Base-by-base conservation (phyloP, 805 yeast genomes). In the Starmerella cellae region DNA sequence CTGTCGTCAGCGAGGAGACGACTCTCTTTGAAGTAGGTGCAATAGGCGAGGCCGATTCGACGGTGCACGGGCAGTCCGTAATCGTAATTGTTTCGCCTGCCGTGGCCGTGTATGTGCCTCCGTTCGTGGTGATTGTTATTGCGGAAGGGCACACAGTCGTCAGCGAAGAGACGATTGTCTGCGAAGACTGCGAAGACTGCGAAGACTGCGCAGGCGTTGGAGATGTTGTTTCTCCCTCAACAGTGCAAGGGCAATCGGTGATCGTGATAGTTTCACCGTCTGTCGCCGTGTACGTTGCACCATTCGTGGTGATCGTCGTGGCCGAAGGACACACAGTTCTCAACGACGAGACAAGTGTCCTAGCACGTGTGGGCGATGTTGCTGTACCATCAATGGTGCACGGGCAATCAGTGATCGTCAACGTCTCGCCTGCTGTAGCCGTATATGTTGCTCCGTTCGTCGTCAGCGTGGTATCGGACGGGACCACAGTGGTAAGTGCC, bases 221-320 rank as follows among this genome's bases (percentile, higher is more conserved):
- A n/a, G n/a, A n/a, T n/a, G n/a, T n/a, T n/a, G n/a, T n/a, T n/a
- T n/a, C n/a, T n/a, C n/a, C n/a, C n/a, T n/a, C n/a, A n/a, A n/a
- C n/a, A n/a, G 53, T 43, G 43, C 52, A 46, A 5, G 55, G 53
- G 39, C 51, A 41, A 38, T 40, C 41, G 14, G 85, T 78, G 71
- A 79, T 71, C 61, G 84, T 79, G 57, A 79, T 61, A 51, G 87
- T 79, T 58, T 84, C 77, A 41, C 84, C 74, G 50, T 62, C 74
- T 44, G 82, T 73, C 56, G 75, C 82, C 49, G 81, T 74, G 72
- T 72, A 69, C 56, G 84, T 77, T 60, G 59, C 60, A 66, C 69
- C 70, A 70, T 75, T 76, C 58, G 74, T 69, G 52, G 66, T 66
- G 42, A 79, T 53, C 41, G 68, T 62, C 51, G 87, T 80, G 36